Conservation (phyloP, 108 stramenopile species). For the Nitzschia inconspicua region DNA sequence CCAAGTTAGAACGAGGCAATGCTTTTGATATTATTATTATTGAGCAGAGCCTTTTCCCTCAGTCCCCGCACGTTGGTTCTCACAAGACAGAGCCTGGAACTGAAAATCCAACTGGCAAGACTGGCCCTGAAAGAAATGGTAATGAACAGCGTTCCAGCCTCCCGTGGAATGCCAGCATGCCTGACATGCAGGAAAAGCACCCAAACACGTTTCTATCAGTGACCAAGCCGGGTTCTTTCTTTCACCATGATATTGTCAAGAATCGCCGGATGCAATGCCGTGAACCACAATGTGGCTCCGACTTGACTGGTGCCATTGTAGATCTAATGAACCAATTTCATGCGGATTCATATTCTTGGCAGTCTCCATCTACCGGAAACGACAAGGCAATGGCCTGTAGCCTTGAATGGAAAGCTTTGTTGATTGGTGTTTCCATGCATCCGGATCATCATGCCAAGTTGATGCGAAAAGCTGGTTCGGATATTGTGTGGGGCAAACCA, state of each 20-base stretch:
- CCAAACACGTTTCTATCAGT: neutral
- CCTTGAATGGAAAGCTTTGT: constrained; percentile 38
- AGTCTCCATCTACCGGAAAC: too few relatives aligned
- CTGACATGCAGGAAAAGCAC: too few relatives aligned
- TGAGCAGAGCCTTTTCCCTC: constrained; percentile 58
- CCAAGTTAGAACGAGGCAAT: too few relatives aligned
- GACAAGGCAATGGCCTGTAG: too few relatives aligned
- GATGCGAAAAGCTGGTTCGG: constrained; percentile 45
- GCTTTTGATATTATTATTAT: constrained; percentile 62
- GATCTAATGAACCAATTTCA: constrained; percentile 16
- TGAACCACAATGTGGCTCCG: constrained; percentile 30
- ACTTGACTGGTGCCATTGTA: constrained; percentile 1
- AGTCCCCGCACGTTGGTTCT: too few relatives aligned
- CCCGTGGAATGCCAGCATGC: too few relatives aligned
- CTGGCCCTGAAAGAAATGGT: too few relatives aligned
- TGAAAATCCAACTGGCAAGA: too few relatives aligned
- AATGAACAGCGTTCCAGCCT: too few relatives aligned
- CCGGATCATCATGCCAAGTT: constrained; percentile 29
- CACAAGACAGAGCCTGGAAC: too few relatives aligned
- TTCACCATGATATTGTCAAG: too few relatives aligned
- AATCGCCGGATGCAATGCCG: constrained; percentile 19
- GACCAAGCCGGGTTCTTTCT: constrained; percentile 3
- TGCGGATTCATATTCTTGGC: too few relatives aligned
- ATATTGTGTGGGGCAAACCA: constrained; percentile 66
- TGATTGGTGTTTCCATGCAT: constrained; percentile 60